Evolutionary conservation across 23 red algal genomes (phyloP), one percentile per base, ranked within the genome.

Genomic region (Gracilaria gracilis): DNA sequence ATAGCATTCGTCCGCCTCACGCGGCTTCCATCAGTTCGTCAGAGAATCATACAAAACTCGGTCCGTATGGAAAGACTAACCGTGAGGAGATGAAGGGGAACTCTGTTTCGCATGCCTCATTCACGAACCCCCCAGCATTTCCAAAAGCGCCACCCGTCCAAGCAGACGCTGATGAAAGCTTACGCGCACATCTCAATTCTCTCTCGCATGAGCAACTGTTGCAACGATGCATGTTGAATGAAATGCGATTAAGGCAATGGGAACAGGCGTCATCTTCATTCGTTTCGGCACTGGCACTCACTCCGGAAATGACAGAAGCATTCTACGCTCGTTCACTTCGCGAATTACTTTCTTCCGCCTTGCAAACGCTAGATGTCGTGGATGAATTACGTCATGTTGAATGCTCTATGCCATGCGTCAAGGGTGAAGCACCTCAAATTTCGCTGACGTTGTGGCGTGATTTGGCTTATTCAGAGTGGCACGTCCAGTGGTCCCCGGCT

Each of bases 321-420:
- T 87, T 65, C 66, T 87, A 87, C 42, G 61, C 83, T 15, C 59
- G 83, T 29, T 72, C 62, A 35, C 62, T 87, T 29, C 83, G 83
- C 14, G 32, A 57, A 23, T 48, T 87, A 11, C 62, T 87, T 9
- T 65, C 62, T 35, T 72, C 39, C 66, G 61, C 83, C 46, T 55
- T 87, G 57, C 9, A 72, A 44, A 57, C 37, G 1, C 62, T 87
- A 25, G 83, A 87, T 20, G 35, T 65, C 31, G 38, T 87, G 20
- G 61, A 87, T 11, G 36, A 39, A 34, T 75, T 87, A 28, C 29
- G 49, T 31, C 83, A 87, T 53, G 83, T 87, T 29, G 83, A 87
- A 72, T 87, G 83, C 66, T 87, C 83, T 74, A 87, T 87, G 83
- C 83, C 83, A 29, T 74, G 83, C 59, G 83, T 87, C 38, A 54